Base-by-base conservation (phyloP, 2,329 filamentous ascomycete genomes). In the Bipolaris sorokiniana region DNA sequence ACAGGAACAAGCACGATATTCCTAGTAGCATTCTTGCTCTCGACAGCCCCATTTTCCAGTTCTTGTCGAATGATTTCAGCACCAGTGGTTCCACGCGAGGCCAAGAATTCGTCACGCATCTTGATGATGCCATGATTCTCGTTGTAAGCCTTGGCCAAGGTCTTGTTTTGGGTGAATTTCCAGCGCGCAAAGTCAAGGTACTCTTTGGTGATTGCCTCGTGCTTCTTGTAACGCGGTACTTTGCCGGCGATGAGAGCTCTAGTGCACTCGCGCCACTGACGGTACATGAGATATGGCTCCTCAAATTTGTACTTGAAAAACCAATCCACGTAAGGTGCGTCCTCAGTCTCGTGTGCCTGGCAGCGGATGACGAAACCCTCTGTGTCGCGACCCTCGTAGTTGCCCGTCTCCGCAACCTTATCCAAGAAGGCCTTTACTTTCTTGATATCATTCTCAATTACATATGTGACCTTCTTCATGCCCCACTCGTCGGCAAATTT, bases 261-360 rank as follows among this genome's bases (percentile, higher is more conserved):
- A 40, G 95, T 99, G 74, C 91, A 96, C 79, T 99, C 95, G 61
- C 95, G 88, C 95, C 95, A 99, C 79, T 99, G 95, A 22, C 95
- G 88, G 78, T 98, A 99, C 92, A 99, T 96, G 59, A 99, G 81
- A 74, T 99, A 99, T 0, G 95, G 95, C 79, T 99, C 95, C 72
- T 99, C 95, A 59, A 99, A 99, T 80, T 99, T 99, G 85, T 93
- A 99, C 78, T 99, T 99, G 88, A 99, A 99, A 78, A 99, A 99
- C 95, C 95, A 99, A 75, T 99, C 93, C n/a, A 85, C 80, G 74
- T 88, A 95, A 0, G 85, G 84, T 1, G 75, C 76, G 13, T 75
- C 73, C 1, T 77, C 79, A 0, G 81, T 80, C 26, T 86, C 77
- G 72, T 82, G 81, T 81, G 87, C 79, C 87, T 91, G 84, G 60